A percentile compares a stretch with the other conserved stretches of the same genome.
Evolutionary conservation across 768 basidiomycete genomes (phyloP).

Genomic region (Terana coerulea): DNA sequence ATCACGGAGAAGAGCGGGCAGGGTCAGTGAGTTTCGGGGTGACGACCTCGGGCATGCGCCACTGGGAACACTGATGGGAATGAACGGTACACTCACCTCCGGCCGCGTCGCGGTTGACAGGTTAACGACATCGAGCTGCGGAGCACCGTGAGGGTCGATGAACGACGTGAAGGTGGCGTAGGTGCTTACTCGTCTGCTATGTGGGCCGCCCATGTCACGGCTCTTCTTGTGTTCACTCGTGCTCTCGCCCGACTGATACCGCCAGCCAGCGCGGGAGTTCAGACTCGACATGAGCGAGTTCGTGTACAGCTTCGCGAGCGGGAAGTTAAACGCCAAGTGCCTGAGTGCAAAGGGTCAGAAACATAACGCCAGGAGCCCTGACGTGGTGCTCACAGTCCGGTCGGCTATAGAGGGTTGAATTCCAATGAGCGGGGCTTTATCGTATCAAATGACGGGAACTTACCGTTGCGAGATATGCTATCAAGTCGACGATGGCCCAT

Average conservation of each 20-base stretch:
- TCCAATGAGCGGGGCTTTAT: neutral
- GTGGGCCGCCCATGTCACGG: neutral
- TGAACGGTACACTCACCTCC: constrained; percentile 3
- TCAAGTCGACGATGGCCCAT: constrained; percentile 31
- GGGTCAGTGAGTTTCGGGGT: neutral
- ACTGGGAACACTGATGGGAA: neutral
- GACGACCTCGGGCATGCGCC: neutral
- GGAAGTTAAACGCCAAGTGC: constrained; percentile 36
- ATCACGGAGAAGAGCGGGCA: neutral
- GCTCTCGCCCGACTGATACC: constrained; percentile 9
- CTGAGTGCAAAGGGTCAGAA: constrained; percentile 15
- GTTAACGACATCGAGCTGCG: constrained; percentile 11
- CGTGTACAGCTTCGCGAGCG: constrained; percentile 38
- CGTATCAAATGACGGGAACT: neutral
- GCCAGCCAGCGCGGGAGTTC: constrained; percentile 26
- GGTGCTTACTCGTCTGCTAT: constrained; percentile 4
- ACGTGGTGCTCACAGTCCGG: constrained; percentile 21
- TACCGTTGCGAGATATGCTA: constrained; percentile 26
- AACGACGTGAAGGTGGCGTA: neutral
- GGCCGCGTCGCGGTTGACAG: constrained; percentile 9
- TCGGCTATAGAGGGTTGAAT: constrained; percentile 5
- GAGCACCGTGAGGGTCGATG: neutral
- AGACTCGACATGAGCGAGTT: constrained; percentile 38
- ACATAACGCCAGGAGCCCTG: neutral
- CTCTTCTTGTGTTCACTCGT: neutral